phyloP scores from a whole-genome alignment of 2,329 filamentous ascomycete species.

The Myrmaecium sp. region DNA sequence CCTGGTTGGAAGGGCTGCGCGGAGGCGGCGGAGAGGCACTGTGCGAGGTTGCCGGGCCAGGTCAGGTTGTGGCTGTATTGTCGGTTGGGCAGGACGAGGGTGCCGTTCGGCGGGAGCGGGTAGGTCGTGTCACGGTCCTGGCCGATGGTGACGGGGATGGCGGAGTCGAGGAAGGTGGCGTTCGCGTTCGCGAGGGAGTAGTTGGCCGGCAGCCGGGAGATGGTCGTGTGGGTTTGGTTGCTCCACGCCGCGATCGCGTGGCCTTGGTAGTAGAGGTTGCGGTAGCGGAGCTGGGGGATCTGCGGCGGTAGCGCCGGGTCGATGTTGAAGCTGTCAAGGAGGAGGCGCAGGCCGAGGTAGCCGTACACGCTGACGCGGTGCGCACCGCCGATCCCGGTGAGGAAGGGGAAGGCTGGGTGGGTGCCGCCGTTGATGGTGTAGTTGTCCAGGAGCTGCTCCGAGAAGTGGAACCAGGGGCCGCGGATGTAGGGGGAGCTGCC shows the following conservation, averaged over 20 bases:
- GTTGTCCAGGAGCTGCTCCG: conserved; percentile 49
- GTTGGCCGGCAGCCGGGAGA: conserved; percentile 32
- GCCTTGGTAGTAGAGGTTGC: conserved; percentile 50
- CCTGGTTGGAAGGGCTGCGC: conserved; percentile 36
- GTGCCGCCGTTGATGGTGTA: conserved; percentile 44
- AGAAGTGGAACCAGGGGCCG: conserved; percentile 53
- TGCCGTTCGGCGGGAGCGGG: conserved; percentile 30
- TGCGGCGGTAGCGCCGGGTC: conserved; percentile 50
- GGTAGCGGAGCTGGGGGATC: conserved; percentile 41
- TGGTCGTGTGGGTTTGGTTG: conserved; percentile 47
- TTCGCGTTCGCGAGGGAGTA: conserved; percentile 36
- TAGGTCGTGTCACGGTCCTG: conserved; percentile 24
- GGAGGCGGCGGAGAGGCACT: conserved; percentile 41
- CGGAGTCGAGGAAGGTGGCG: conserved; percentile 30
- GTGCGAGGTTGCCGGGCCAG: conserved; percentile 41
- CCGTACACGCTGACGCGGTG: conserved; percentile 52
- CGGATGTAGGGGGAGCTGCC: conserved; percentile 46
- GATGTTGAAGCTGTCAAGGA: conserved; percentile 42
- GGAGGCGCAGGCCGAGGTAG: conserved; percentile 46
- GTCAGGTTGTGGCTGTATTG: conserved; percentile 38
- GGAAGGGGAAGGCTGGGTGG: conserved; percentile 53
- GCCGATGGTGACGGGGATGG: conserved; percentile 43
- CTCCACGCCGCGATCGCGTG: conserved; percentile 44
- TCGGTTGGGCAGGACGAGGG: conserved; percentile 41
- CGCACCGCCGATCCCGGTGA: conserved; percentile 53